Evolutionary conservation across 2,329 filamentous ascomycete species (phyloP).

Genomic region (Daldinia eschscholtzii): DNA sequence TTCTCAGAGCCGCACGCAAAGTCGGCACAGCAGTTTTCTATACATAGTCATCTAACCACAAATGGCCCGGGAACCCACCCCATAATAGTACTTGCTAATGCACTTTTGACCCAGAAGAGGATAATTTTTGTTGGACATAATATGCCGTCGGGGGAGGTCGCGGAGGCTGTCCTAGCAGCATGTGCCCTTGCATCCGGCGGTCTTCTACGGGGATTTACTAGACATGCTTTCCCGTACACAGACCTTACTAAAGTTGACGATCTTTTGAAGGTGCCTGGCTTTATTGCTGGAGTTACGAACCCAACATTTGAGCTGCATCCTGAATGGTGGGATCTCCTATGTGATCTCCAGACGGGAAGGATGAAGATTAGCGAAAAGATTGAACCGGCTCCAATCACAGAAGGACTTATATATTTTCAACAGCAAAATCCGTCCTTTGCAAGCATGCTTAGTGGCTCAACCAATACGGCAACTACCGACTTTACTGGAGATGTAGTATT

Average conservation of each 20-base stretch:
- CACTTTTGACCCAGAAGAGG: slow-evolving; percentile 93
- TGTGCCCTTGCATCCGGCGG: slow-evolving; percentile 94
- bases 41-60: slow-evolving; percentile 93
- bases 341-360: slow-evolving; percentile 89
- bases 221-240: slow-evolving; percentile 97
- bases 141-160: slow-evolving; percentile 93
- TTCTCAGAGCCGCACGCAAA: slow-evolving; percentile 88
- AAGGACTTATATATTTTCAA: slow-evolving; percentile 89
- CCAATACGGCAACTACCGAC: slow-evolving; percentile 61
- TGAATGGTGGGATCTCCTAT: slow-evolving; percentile 98
- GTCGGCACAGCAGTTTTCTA: slow-evolving; percentile 83
- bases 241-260: slow-evolving; percentile 98
- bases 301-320: slow-evolving; percentile 94
- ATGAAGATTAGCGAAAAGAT: slow-evolving; percentile 95
- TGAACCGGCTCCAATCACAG: slow-evolving; percentile 82
- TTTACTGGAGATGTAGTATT: slow-evolving; percentile 89
- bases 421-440: slow-evolving; percentile 76
- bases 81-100: slow-evolving; percentile 94
- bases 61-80: slow-evolving; percentile 91
- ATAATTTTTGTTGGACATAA: slow-evolving; percentile 97
- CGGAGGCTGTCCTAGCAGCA: slow-evolving; percentile 96
- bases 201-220: slow-evolving; percentile 90
- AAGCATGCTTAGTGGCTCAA: slow-evolving; percentile 59
- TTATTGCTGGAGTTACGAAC: slow-evolving; percentile 98
- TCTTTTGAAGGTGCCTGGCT: slow-evolving; percentile 93